Evolutionary conservation across 2,329 filamentous ascomycete species (phyloP), one percentile per base, ranked within the genome.

Genomic region (Apiospora saccharicola): DNA sequence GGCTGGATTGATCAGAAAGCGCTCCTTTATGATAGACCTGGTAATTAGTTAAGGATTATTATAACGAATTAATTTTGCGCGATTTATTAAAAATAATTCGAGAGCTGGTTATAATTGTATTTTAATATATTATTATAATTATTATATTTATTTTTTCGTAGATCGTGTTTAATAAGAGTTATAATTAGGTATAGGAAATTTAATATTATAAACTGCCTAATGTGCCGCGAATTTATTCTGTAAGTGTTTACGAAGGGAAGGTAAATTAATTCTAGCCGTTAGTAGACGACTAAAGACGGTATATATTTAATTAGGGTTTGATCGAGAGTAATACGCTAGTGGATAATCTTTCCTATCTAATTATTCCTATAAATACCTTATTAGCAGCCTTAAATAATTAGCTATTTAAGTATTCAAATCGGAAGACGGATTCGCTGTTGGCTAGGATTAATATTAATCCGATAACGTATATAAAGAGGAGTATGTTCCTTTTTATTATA

Each of bases 281-380:
- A 24, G 49, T 12, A 53, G 49, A 53, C 49, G 49, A 53, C 49
- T 12, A 53, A 53, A 53, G 49, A 53, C 24, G 49, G 14, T 53
- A 12, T 14, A 53, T 53, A 4, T 53, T 53, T 26, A 53, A 12
- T 53, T 53, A 12, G 49, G 24, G 24, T 53, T 53, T 53, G 49
- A 24, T 53, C 49, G 24, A 53, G 49, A 53, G 24, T 12, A 53
- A 53, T 53, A 53, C 49, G 24, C 24, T 53, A 24, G 7, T 53
- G 24, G 24, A 53, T 53, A 53, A 30, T 53, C 24, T 53, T 53
- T 53, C 49, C 49, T 53, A 53, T 53, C 24, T 53, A 24, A 53
- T 24, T n/a, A n/a, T n/a, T n/a, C n/a, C n/a, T n/a, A n/a, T n/a
- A n/a, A n/a, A n/a, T n/a, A n/a, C n/a, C n/a, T n/a, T n/a, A n/a